These are phyloP conservation scores for Aspergillus fumigatus DNA, from an alignment of 2,329 filamentous ascomycete species.

Conservation along the genomic window DNA sequence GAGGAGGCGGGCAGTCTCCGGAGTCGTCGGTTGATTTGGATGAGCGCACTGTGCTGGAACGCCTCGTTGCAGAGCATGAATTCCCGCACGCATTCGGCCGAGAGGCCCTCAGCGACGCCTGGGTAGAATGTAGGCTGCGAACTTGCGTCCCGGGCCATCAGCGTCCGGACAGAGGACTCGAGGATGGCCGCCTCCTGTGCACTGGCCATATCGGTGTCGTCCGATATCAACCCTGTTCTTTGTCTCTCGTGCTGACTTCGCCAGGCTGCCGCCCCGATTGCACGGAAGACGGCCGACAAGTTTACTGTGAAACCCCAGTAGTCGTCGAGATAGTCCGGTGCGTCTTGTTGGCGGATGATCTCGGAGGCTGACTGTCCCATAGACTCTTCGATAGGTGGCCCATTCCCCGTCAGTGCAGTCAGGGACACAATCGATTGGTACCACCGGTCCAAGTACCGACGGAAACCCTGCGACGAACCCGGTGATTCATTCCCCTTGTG, in stretches of 20 bases:
- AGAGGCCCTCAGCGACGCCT: conserved; percentile 30
- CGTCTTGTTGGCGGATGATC: conserved; percentile 8
- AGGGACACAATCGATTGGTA: conserved; percentile 41
- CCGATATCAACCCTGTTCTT: conserved; percentile 14
- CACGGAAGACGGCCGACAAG: conserved; percentile 35
- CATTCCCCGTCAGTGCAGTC: conserved; percentile 37
- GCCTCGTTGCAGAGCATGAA: conserved; percentile 40
- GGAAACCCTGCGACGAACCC: conserved; percentile 28
- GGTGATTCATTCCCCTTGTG: conserved; percentile 18
- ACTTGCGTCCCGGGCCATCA: conserved; percentile 30
- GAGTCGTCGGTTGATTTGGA: conserved; percentile 39
- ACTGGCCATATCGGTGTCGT: neutral
- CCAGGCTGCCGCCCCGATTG: conserved; percentile 36
- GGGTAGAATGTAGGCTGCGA: conserved; percentile 33
- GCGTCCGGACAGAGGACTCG: conserved; percentile 29
- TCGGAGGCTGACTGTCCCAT: conserved; percentile 14
- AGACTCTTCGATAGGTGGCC: conserved; percentile 29
- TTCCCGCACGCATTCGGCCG: conserved; percentile 29
- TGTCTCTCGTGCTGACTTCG: conserved; percentile 20
- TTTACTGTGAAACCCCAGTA: conserved; percentile 42
- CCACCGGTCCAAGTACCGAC: conserved; percentile 38
- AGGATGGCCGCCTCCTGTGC: conserved; percentile 26
- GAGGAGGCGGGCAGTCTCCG: conserved; percentile 28
- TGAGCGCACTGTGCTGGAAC: conserved; percentile 41
- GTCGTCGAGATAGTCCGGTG: conserved; percentile 37